Conservation (phyloP, 768 basidiomycete genomes). For the Lyophyllum decastes region DNA sequence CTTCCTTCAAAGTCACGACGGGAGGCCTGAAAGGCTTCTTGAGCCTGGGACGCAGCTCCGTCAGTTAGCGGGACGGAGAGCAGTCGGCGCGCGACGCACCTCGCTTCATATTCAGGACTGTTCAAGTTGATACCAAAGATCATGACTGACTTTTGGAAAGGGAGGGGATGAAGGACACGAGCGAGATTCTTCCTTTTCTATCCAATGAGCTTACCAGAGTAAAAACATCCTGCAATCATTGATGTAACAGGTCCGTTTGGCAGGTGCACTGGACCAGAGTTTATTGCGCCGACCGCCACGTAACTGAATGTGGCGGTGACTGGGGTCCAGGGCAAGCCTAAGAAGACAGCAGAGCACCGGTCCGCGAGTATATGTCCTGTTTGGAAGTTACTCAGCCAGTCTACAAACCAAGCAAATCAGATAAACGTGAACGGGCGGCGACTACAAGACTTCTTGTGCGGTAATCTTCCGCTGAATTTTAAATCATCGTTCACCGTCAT, state of each 20-base stretch:
- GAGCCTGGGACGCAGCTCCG: constrained; percentile 26
- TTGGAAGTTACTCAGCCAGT: too few relatives aligned
- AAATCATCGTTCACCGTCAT: background rate
- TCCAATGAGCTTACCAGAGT: constrained; percentile 7
- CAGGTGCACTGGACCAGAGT: constrained; percentile 6
- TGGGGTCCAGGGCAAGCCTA: constrained; percentile 1
- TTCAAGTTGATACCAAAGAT: constrained; percentile 29
- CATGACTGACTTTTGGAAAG: constrained; percentile 15
- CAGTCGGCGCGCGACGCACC: constrained; percentile 22
- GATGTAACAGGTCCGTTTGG: constrained; percentile 1
- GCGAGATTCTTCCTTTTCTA: constrained; percentile 3
- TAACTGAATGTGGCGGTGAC: background rate
- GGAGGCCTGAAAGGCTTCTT: constrained; percentile 51
- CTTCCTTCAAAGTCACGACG: constrained; percentile 48
- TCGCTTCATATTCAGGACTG: constrained; percentile 41
- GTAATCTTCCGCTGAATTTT: background rate
- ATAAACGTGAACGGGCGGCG: too few relatives aligned
- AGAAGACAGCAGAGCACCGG: too few relatives aligned
- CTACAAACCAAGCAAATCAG: too few relatives aligned
- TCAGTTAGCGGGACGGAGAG: background rate
- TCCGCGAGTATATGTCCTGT: too few relatives aligned
- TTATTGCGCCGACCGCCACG: background rate
- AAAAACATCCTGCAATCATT: background rate
- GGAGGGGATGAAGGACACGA: background rate
- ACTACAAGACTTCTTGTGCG: too few relatives aligned